phyloP scores from a whole-genome alignment of 208 protist species.

The Phytomonas serpens region DNA sequence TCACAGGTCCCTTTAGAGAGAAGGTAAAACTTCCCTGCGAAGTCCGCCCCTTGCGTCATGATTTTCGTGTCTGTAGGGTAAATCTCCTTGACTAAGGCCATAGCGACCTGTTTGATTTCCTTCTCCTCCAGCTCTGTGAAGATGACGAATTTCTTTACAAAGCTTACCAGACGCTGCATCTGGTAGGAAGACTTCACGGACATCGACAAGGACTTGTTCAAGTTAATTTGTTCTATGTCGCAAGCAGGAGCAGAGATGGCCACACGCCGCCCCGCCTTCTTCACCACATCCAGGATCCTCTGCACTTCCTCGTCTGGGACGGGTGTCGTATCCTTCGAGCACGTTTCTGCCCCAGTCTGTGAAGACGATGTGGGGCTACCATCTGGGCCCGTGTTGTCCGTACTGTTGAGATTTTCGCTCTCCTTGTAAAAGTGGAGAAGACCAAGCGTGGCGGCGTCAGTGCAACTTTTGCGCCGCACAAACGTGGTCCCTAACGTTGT shows the following conservation, averaged over 20 bases:
- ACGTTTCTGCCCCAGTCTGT: not conserved
- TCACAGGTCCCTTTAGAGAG: slow-evolving; percentile 75
- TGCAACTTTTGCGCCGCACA: not conserved
- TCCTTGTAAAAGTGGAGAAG: not conserved
- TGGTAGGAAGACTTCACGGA: slow-evolving; percentile 28
- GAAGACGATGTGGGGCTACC: not conserved
- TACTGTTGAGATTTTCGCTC: not conserved
- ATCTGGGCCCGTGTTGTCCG: not conserved
- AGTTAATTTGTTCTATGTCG: not conserved
- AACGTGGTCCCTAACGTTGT: not conserved
- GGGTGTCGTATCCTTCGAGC: not conserved
- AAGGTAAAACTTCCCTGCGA: slow-evolving; percentile 64
- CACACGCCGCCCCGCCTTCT: slow-evolving; percentile 35
- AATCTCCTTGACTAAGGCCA: slow-evolving; percentile 48
- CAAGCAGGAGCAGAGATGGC: slow-evolving; percentile 56
- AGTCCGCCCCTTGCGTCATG: slow-evolving; percentile 57
- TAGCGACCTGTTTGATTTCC: slow-evolving; percentile 37
- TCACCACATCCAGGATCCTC: slow-evolving; percentile 6
- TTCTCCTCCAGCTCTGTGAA: slow-evolving; percentile 61
- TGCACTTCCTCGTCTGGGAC: not conserved
- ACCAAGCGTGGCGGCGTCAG: not conserved
- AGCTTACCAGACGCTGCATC: slow-evolving; percentile 32
- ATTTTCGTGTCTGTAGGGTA: slow-evolving; percentile 55
- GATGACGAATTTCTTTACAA: slow-evolving; percentile 47
- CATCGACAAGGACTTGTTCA: not conserved